phyloP scores from a whole-genome alignment of 345 rosid species.

The Ceriops decandra region DNA sequence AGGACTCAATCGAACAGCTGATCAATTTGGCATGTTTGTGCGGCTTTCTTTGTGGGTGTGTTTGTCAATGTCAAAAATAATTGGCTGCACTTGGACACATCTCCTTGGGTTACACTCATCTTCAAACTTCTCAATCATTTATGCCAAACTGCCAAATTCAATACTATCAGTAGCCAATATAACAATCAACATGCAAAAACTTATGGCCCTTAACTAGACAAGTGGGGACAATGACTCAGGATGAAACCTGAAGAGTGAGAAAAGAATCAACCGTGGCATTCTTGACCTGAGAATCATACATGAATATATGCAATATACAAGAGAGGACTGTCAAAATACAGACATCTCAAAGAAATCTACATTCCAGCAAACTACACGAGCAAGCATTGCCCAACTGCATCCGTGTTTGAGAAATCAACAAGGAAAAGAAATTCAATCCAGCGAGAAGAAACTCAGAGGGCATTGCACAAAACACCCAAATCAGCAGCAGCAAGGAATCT shows the following conservation, averaged over 20 bases:
- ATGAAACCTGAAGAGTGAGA: slow-evolving; percentile 2
- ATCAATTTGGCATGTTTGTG: too few relatives aligned
- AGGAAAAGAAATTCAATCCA: slow-evolving; percentile 24
- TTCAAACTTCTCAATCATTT: too few relatives aligned
- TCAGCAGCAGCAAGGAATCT: slow-evolving; percentile 20
- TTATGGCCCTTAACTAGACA: too few relatives aligned
- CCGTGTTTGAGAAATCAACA: slow-evolving; percentile 23
- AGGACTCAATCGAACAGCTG: too few relatives aligned
- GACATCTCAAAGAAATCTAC: slow-evolving; percentile 20
- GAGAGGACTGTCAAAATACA: slow-evolving; percentile 17
- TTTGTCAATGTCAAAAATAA: too few relatives aligned
- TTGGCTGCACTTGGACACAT: too few relatives aligned
- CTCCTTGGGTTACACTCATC: too few relatives aligned
- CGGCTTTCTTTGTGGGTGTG: too few relatives aligned
- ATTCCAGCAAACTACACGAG: slow-evolving; percentile 30
- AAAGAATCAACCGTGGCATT: slow-evolving; percentile 25
- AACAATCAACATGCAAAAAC: too few relatives aligned
- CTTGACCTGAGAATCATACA: slow-evolving; percentile 27
- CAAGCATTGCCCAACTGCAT: slow-evolving; percentile 21
- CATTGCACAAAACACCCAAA: slow-evolving; percentile 33
- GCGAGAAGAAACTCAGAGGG: slow-evolving; percentile 23
- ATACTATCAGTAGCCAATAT: too few relatives aligned
- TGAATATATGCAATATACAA: slow-evolving; percentile 35
- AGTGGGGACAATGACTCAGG: too few relatives aligned
- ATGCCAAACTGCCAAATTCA: too few relatives aligned